phyloP scores from a whole-genome alignment of 75 land plant genomes.

The Pseudotsuga menziesii region DNA sequence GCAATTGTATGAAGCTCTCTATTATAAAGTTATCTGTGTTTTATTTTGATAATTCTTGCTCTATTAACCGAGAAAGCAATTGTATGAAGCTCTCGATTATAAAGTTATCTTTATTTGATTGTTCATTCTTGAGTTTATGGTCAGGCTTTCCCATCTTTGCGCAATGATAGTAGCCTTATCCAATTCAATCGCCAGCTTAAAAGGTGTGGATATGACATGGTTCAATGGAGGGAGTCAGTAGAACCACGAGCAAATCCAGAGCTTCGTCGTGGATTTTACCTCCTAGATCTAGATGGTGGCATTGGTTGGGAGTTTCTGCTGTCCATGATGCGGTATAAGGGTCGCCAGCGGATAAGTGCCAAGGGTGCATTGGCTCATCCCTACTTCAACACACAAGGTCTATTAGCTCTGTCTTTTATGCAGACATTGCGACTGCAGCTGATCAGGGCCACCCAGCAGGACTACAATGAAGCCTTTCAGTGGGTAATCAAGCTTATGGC shows the following conservation, averaged over 20 bases:
- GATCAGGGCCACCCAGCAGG: slow-evolving; percentile 69
- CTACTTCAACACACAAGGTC: slow-evolving; percentile 78
- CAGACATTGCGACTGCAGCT: slow-evolving; percentile 67
- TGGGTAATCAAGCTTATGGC: slow-evolving; percentile 85
- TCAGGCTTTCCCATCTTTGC: slow-evolving; percentile 80
- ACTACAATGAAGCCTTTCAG: slow-evolving; percentile 61
- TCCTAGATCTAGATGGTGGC: slow-evolving; percentile 88
- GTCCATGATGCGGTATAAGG: slow-evolving; percentile 92
- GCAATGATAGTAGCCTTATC: slow-evolving; percentile 82
- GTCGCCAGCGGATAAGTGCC: slow-evolving; percentile 83
- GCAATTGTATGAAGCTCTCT: not conserved
- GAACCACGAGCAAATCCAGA: slow-evolving; percentile 80
- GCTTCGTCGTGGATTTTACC: slow-evolving; percentile 75
- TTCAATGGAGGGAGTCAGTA: slow-evolving; percentile 69
- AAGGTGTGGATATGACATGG: slow-evolving; percentile 74
- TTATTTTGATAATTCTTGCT: not conserved
- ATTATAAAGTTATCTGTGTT: not conserved
- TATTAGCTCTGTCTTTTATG: slow-evolving; percentile 66
- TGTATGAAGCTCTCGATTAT: not conserved
- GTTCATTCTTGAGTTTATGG: not conserved
- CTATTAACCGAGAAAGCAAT: too few relatives aligned
- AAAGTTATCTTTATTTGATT: not conserved
- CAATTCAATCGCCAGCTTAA: slow-evolving; percentile 98
- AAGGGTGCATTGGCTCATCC: slow-evolving; percentile 89
- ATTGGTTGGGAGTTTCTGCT: slow-evolving; percentile 94